phyloP scores from a whole-genome alignment of 2,329 filamentous ascomycete species.

The Fusarium sp. region DNA sequence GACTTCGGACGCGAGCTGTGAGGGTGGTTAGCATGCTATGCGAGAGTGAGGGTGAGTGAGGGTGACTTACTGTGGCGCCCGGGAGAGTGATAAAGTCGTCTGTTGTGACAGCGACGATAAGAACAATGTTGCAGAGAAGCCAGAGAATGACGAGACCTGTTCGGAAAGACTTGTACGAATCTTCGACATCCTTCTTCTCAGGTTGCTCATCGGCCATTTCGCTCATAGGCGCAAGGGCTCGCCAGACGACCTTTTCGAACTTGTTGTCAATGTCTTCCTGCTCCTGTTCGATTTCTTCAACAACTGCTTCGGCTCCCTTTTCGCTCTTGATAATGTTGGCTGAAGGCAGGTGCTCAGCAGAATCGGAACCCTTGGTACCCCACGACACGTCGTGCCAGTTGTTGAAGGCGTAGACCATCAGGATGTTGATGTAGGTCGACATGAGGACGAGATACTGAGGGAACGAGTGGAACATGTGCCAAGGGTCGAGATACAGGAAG shows the following conservation, averaged over 20 bases:
- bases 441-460: slow-evolving; percentile 47
- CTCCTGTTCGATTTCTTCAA: slow-evolving; percentile 45
- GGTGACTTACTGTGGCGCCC: slow-evolving; percentile 39
- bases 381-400: slow-evolving; percentile 48
- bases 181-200: slow-evolving; percentile 45
- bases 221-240: slow-evolving; percentile 45
- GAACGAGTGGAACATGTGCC: slow-evolving; percentile 50
- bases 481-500: slow-evolving; percentile 47
- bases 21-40: slow-evolving; percentile 15
- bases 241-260: slow-evolving; percentile 47
- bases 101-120: slow-evolving; percentile 45
- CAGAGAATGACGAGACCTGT: slow-evolving; percentile 46
- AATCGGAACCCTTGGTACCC: slow-evolving; percentile 47
- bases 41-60: accelerated
- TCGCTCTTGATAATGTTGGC: slow-evolving; percentile 42
- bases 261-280: slow-evolving; percentile 47
- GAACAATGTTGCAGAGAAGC: slow-evolving; percentile 46
- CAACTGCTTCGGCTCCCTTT: slow-evolving; percentile 41
- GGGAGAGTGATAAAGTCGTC: slow-evolving; percentile 42
- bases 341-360: slow-evolving; percentile 41
- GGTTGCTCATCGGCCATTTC: slow-evolving; percentile 37
- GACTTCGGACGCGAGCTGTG: slow-evolving; percentile 35
- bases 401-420: slow-evolving; percentile 49
- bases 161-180: slow-evolving; percentile 47
- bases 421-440: slow-evolving; percentile 49